Percentiles rank a stretch among this genome's conserved stretches.
Evolutionary conservation across 345 rosid genomes (phyloP).

Genomic region (Microcos paniculata): DNA sequence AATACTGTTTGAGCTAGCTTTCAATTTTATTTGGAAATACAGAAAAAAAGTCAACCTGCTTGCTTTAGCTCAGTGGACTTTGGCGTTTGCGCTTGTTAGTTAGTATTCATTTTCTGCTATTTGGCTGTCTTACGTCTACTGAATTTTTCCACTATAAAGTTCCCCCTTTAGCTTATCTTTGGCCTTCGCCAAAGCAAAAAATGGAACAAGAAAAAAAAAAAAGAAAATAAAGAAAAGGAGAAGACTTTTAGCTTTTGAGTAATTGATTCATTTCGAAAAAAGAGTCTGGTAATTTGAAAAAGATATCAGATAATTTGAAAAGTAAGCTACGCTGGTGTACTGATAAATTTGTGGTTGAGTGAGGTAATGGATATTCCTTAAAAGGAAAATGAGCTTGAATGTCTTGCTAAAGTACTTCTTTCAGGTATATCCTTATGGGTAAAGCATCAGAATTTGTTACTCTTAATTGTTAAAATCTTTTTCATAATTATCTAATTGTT

Average conservation of each 20-base stretch:
- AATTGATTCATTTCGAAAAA: background rate
- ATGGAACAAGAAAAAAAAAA: background rate
- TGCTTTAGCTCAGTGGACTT: conserved; percentile 3
- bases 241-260: background rate
- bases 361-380: background rate
- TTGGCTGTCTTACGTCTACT: background rate
- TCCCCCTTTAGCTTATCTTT: background rate
- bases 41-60: conserved; percentile 21
- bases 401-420: background rate
- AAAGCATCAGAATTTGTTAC: background rate
- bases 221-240: background rate
- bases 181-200: background rate
- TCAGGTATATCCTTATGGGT: background rate
- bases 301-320: background rate
- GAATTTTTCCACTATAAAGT: background rate
- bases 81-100: background rate
- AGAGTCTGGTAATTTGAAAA: background rate
- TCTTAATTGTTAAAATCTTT: background rate
- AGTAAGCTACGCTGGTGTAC: background rate
- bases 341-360: background rate
- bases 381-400: background rate
- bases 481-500: background rate
- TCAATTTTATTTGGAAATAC: conserved; percentile 24
- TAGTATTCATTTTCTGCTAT: background rate
- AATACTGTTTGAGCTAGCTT: conserved; percentile 12